Evolutionary conservation across 78 protist genomes (phyloP), one percentile per base, ranked within the genome.

Genomic region (Speleostelium caveatum): DNA sequence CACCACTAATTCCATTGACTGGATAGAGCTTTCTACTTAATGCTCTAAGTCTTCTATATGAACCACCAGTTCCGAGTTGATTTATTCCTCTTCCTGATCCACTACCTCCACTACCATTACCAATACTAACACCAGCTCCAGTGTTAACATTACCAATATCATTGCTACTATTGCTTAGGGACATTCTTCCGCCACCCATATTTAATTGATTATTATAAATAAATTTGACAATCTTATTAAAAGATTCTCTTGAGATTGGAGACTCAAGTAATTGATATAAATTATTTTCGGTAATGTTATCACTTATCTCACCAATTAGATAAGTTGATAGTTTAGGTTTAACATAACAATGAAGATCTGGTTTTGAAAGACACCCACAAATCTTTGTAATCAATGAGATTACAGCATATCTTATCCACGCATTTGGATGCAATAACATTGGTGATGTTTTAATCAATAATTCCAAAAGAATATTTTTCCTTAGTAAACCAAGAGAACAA

Each of bases 381-480:
- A 86, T 86, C 73, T 67, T 76, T 2, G 51, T 72, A 32, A 86
- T 76, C n/a, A 86, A 56, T 8, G 87, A 75, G 24, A 86, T 74
- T 10, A 65, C 90, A 17, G 87, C 95, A 73, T 91, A 91, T 24
- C 95, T 78, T 30, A 91, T 91, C 95, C 95, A 91, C 24, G 26
- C 35, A 55, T 91, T 91, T 12, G 95, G 89, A 72, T 91, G 89
- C 6, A 91, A 32, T 12, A 91, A 8, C 62, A 91, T 67, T 26
- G 95, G 95, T 5, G 95, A 60, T n/a, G 95, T 45, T 45, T 53
- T 78, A 8, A 61, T 60, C 2, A 91, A 42, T 24, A 91, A 33
- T 32, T 91, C 85, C 69, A 91, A 39, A 8, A 91, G 78, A 49
- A 80, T 83, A 1, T 85, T 62, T 33, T 91, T 91, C 41, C 90